Evolutionary conservation across 805 yeast genomes (phyloP).

Genomic region (Barnettozyma sucrosica): DNA sequence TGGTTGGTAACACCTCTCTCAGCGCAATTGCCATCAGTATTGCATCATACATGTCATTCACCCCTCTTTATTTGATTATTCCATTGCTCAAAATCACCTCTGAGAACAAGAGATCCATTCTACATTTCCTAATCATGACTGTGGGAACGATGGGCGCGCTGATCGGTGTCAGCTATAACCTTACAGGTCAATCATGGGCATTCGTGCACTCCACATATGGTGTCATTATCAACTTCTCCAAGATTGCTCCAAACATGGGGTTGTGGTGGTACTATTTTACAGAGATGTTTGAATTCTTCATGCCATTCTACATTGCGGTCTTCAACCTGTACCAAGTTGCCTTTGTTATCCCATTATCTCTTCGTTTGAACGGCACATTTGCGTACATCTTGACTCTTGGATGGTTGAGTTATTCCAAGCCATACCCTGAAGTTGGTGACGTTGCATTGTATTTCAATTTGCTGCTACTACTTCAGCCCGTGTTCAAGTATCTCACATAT

Average conservation of each 20-base stretch:
- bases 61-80: slow-evolving; percentile 53
- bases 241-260: slow-evolving; percentile 85
- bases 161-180: slow-evolving; percentile 33
- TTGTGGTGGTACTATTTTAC: slow-evolving; percentile 98
- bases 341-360: slow-evolving; percentile 67
- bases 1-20: slow-evolving; percentile 33
- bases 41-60: slow-evolving; percentile 58
- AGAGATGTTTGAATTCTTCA: slow-evolving; percentile 88
- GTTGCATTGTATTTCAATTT: slow-evolving; percentile 49
- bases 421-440: slow-evolving; percentile 85
- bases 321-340: slow-evolving; percentile 71
- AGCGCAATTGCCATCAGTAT: slow-evolving; percentile 52
- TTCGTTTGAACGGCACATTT: slow-evolving; percentile 66
- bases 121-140: slow-evolving; percentile 28
- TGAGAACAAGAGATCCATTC: slow-evolving; percentile 12
- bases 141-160: slow-evolving; percentile 25
- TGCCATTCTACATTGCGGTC: slow-evolving; percentile 73
- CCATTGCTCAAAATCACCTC: slow-evolving; percentile 41
- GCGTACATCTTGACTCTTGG: slow-evolving; percentile 46
- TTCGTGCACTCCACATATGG: slow-evolving; percentile 55
- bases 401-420: slow-evolving; percentile 58
- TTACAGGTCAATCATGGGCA: slow-evolving; percentile 34
- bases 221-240: slow-evolving; percentile 51
- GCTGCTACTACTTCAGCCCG: slow-evolving; percentile 41
- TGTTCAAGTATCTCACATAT: slow-evolving; percentile 41